These are phyloP conservation scores for Pleurotus citrinopileatus DNA, from an alignment of 768 basidiomycete species.

Conservation along the genomic window DNA sequence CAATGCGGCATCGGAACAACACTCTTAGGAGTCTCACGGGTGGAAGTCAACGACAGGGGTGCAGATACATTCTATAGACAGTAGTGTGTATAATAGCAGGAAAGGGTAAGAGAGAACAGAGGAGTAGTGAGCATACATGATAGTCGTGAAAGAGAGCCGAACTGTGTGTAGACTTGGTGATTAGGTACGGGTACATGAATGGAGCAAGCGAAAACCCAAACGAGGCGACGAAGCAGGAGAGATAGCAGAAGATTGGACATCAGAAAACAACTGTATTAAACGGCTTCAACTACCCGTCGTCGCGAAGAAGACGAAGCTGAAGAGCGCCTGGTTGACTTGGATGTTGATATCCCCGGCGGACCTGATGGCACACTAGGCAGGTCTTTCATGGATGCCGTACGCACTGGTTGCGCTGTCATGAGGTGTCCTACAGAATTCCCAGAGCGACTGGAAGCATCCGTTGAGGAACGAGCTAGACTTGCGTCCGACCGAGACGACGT, in stretches of 20 bases:
- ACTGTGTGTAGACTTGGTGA: too few species aligned
- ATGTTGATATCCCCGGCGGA: neutral
- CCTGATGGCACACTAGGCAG: neutral
- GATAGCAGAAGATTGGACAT: too few species aligned
- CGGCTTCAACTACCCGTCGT: constrained; percentile 1
- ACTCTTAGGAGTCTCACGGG: too few species aligned
- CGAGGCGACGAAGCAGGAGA: neutral
- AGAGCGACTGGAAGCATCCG: neutral
- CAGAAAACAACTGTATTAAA: neutral
- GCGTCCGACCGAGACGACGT: neutral
- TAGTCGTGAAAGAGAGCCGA: too few species aligned
- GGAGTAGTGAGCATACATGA: too few species aligned
- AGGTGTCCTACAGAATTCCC: neutral
- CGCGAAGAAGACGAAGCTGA: neutral
- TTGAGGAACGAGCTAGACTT: neutral
- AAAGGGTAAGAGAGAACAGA: too few species aligned
- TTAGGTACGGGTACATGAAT: too few species aligned
- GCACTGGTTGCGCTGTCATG: neutral
- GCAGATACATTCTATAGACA: too few species aligned
- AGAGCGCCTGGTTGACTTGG: neutral
- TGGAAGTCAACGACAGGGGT: too few species aligned
- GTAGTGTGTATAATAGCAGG: too few species aligned
- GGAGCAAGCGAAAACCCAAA: neutral
- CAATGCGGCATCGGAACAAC: too few species aligned
- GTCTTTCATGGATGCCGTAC: neutral